These are phyloP conservation scores for Lachnellula hyalina DNA, from an alignment of 2,329 filamentous ascomycete genomes.

Conservation along the genomic window DNA sequence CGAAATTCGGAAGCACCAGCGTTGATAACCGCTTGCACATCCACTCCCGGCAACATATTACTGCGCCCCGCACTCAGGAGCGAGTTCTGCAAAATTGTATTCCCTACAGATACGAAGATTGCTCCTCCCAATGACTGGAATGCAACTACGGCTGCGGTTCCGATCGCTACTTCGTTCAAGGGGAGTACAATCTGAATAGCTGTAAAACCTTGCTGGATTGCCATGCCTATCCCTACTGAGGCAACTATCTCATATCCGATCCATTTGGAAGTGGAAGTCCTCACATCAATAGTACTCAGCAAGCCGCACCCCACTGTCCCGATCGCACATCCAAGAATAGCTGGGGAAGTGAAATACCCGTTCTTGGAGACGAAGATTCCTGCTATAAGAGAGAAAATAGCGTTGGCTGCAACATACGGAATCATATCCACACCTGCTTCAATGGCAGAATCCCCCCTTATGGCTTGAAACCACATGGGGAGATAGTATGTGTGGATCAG, in stretches of 20 bases:
- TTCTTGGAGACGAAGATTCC: slow-evolving; percentile 29
- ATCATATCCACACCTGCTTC: slow-evolving; percentile 22
- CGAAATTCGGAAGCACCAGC: slow-evolving; percentile 41
- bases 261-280: slow-evolving; percentile 39
- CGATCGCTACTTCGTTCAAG: slow-evolving; percentile 37
- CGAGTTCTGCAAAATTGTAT: slow-evolving; percentile 37
- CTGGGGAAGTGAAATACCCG: slow-evolving; percentile 29
- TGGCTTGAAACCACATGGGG: slow-evolving; percentile 26
- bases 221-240: slow-evolving; percentile 25
- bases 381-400: slow-evolving; percentile 28
- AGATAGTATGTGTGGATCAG: slow-evolving; percentile 33
- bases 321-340: slow-evolving; percentile 18
- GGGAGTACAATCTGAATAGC: slow-evolving; percentile 29
- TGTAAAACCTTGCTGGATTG: slow-evolving; percentile 26
- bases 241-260: slow-evolving; percentile 39
- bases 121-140: slow-evolving; percentile 41
- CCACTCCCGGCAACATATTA: slow-evolving; percentile 18
- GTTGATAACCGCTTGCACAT: slow-evolving; percentile 23
- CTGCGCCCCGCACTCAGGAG: slow-evolving; percentile 18
- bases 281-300: slow-evolving; percentile 31
- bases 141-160: slow-evolving; percentile 38
- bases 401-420: slow-evolving; percentile 21
- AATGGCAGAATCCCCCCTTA: slow-evolving; percentile 14
- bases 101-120: slow-evolving; percentile 42
- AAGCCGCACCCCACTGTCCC: slow-evolving; percentile 19